Conservation (phyloP, 306 rosid species). For the Sechiopsis laciniata region DNA sequence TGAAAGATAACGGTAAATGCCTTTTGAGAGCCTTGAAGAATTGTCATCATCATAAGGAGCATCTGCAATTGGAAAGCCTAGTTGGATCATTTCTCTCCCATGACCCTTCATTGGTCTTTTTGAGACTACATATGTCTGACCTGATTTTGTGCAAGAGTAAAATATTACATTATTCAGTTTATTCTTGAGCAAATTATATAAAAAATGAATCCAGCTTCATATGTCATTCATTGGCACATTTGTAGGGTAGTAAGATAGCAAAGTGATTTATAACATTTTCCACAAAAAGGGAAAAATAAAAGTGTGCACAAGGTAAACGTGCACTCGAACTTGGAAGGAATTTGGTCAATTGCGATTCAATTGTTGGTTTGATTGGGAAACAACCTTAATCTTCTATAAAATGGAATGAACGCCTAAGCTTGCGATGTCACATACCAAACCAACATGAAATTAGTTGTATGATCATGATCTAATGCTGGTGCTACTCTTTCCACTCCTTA, state of each 20-base stretch:
- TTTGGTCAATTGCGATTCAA: neutral
- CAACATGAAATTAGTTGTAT: neutral
- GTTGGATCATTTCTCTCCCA: slow-evolving; percentile 79
- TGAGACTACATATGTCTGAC: slow-evolving; percentile 47
- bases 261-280: neutral
- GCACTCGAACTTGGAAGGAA: neutral
- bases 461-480: neutral
- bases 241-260: neutral
- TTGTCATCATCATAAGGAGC: slow-evolving; percentile 52
- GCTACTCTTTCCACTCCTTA: neutral
- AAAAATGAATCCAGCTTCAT: neutral
- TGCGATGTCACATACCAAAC: neutral
- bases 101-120: slow-evolving; percentile 77
- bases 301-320: neutral
- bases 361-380: neutral
- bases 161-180: neutral
- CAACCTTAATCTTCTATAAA: neutral
- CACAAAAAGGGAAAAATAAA: neutral
- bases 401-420: neutral
- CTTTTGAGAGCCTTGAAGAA: slow-evolving; percentile 50
- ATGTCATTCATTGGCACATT: neutral
- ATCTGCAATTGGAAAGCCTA: slow-evolving; percentile 68
- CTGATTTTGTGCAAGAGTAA: slow-evolving; percentile 35
- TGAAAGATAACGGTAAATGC: slow-evolving; percentile 32
- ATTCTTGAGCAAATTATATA: neutral